phyloP scores from a whole-genome alignment of 169 alveolate species.

The Babesia sp. region DNA sequence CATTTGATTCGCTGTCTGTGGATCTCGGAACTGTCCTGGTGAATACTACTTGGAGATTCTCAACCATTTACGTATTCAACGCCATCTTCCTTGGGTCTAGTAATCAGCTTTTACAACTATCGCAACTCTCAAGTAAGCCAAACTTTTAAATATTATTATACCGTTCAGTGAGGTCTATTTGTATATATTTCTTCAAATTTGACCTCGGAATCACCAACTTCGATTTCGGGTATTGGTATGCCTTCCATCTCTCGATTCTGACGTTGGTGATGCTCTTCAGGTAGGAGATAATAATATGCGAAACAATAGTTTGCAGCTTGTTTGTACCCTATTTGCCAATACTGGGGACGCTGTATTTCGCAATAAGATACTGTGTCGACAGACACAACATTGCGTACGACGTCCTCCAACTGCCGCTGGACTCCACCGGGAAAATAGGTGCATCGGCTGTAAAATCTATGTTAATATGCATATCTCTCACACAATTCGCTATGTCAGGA shows the following conservation, averaged over 20 bases:
- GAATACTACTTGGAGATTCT: constrained; percentile 64
- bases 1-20: constrained; percentile 48
- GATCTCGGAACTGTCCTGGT: constrained; percentile 60
- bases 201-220: constrained; percentile 64
- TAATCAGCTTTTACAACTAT: constrained; percentile 61
- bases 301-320: constrained; percentile 3
- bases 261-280: constrained; percentile 76
- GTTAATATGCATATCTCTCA: constrained; percentile 76
- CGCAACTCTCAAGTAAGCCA: constrained; percentile 51
- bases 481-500: constrained; percentile 69
- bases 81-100: constrained; percentile 61
- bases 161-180: constrained; percentile 9
- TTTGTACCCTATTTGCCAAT: constrained; percentile 72
- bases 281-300: constrained; percentile 12
- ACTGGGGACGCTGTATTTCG: constrained; percentile 74
- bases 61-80: constrained; percentile 58
- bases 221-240: constrained; percentile 82
- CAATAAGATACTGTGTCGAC: constrained; percentile 74
- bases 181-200: constrained; percentile 42
- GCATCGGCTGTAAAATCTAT: constrained; percentile 75
- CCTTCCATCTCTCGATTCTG: constrained; percentile 74
- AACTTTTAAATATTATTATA: background rate
- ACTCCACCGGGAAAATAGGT: constrained; percentile 73
- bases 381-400: constrained; percentile 74
- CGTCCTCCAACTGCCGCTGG: constrained; percentile 72